A percentile compares a stretch with the other conserved stretches of the same genome.
phyloP scores from a whole-genome alignment of 345 rosid genomes.

The Murraya paniculata region DNA sequence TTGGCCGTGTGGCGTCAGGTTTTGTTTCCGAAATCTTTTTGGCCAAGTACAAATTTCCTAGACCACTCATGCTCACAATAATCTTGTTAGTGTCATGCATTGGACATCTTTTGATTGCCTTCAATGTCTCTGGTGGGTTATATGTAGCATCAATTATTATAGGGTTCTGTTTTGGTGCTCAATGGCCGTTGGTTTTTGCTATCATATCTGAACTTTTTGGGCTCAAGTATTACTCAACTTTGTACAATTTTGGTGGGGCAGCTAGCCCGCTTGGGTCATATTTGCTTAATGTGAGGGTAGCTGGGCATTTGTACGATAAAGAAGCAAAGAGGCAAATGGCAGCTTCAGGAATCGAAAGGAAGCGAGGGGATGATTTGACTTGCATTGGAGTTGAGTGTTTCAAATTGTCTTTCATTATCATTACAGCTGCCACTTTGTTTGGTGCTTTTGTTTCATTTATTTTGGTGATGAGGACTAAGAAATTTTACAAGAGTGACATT shows the following conservation, averaged over 20 bases:
- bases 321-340: slow-evolving; percentile 52
- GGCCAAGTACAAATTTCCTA: slow-evolving; percentile 44
- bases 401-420: slow-evolving; percentile 53
- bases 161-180: slow-evolving; percentile 64
- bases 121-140: slow-evolving; percentile 36
- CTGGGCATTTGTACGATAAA: slow-evolving; percentile 54
- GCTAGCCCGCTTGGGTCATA: slow-evolving; percentile 69
- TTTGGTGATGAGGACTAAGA: slow-evolving; percentile 55
- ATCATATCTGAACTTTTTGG: slow-evolving; percentile 66
- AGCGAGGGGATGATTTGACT: slow-evolving; percentile 24
- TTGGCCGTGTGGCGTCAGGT: slow-evolving; percentile 54
- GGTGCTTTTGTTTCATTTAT: slow-evolving; percentile 49
- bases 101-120: slow-evolving; percentile 55
- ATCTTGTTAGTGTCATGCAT: slow-evolving; percentile 45
- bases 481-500: slow-evolving; percentile 59
- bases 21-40: slow-evolving; percentile 49
- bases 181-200: slow-evolving; percentile 56
- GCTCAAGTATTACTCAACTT: slow-evolving; percentile 59
- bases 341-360: slow-evolving; percentile 28
- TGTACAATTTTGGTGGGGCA: slow-evolving; percentile 53
- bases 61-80: slow-evolving; percentile 43
- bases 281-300: slow-evolving; percentile 47
- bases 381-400: slow-evolving; percentile 56
- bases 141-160: slow-evolving; percentile 51
- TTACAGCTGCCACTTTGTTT: slow-evolving; percentile 45